Base-by-base conservation (phyloP, 1,284 basidiomycete genomes). In the Fistulina hepatica region DNA sequence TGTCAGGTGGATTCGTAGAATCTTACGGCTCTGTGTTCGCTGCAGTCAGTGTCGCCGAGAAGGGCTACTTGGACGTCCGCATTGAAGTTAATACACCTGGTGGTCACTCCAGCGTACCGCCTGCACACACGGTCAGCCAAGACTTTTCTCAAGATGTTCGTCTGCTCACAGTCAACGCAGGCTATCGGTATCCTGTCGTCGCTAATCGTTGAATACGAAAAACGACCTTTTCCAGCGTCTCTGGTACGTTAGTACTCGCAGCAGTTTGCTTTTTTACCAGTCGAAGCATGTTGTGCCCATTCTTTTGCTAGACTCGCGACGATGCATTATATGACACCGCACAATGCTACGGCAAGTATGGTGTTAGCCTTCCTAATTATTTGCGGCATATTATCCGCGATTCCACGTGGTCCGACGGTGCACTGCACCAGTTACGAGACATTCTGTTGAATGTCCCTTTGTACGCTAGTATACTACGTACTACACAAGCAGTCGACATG, bases 401-500 rank as follows among this genome's bases (percentile, higher is more conserved):
- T 12, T 48, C 49, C 3, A 20, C 40, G n/a, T 34, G 35, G 16
- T 49, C 48, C 11, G 49, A 56, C 26, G 39, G 47, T 13, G 58
- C 57, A 4, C 45, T 63, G 2, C 42, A 46, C 10, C 40, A 50
- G 33, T 54, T 71, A n/a, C 58, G 60, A 33, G 43, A 49, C 13
- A 49, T 51, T 15, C 37, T 66, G 16, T 43, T 59, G 20, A 27
- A 42, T 5, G 46, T 55, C 15, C 45, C 46, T 8, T 2, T 33
- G 7, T 44, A 51, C 33, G 48, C 50, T 12, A 55, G 57, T 17
- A 44, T 64, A 21, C 46, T 73, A n/a, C 54, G 59, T 16, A 77
- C 73, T 4, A 75, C 75, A 0, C 75, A 77, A 49, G 76, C 83
- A 2, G 65, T 76, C 25, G n/a, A n/a, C 28, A 31, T n/a, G 10